Evolutionary conservation across 768 basidiomycete genomes (phyloP), one percentile per base, ranked within the genome.

Genomic region (Lanmaoa rubissima): DNA sequence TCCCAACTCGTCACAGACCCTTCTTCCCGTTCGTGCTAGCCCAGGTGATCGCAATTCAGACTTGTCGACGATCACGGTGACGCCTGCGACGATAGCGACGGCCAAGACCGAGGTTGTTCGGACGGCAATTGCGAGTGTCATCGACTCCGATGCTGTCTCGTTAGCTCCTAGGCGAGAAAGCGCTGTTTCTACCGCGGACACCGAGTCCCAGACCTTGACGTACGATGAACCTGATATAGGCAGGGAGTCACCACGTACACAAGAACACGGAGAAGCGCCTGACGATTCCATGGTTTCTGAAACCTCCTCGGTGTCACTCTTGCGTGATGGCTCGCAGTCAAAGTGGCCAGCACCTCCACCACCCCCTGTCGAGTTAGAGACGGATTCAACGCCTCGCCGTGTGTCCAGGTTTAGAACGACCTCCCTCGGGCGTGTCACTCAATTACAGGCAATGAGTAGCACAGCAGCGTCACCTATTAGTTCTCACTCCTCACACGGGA

Each of bases 111-210:
- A 76, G 21, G 70, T 85, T 12, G 81, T 78, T 26, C 73, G 80
- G 54, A 73, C 79, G 21, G 77, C 81, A 13, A 75, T 79, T 11
- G 83, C 84, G n/a, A 81, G 79, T 43, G 75, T 84, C 17, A 67
- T 84, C 39, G 73, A 76, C 44, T 60, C 69, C 26, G 72, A 72
- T 43, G 31, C 54, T 6, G 61, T 71, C 16, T 67, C 69, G 2
- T 19, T 62, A 11, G 9, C 51, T 46, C 59, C 66, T 12, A 51
- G 19, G 31, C 57, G 58, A 5, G 66, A 59, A 51, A 62, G 60
- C 19, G 39, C 48, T 13, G 35, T 53, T 42, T 59, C 58, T 26
- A 47, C 63, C 47, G 61, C 54, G 38, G 54, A 57, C 14, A 13
- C 56, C 35, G 57, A 57, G 19, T 35, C 50, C 1, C 53, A 54